phyloP scores from a whole-genome alignment of 2,329 filamentous ascomycete species.

The Penicillium sp. region DNA sequence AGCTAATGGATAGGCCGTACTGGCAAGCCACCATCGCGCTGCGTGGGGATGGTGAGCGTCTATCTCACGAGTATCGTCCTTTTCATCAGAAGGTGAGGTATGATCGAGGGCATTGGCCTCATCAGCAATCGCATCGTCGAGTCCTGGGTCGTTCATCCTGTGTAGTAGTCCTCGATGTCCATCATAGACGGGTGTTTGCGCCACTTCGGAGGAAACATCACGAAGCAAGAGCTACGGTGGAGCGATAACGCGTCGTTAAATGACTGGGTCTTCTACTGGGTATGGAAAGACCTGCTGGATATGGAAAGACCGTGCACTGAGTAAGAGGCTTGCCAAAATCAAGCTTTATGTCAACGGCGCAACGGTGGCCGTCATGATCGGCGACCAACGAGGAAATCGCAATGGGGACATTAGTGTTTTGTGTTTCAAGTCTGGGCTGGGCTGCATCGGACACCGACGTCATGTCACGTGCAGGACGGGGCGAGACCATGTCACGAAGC shows the following conservation, averaged over 20 bases:
- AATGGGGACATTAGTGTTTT: not conserved
- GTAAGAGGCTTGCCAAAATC: constrained; percentile 10
- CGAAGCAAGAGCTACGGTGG: not conserved
- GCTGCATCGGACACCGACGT: constrained; percentile 13
- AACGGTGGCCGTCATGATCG: constrained; percentile 22
- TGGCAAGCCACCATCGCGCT: constrained; percentile 63
- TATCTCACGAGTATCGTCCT: constrained; percentile 44
- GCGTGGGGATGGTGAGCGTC: constrained; percentile 28
- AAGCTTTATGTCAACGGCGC: constrained; percentile 21
- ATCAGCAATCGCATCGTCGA: constrained; percentile 54
- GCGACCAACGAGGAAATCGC: not conserved
- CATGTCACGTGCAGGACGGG: constrained; percentile 23
- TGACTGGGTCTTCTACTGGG: not conserved
- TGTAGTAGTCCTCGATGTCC: not conserved
- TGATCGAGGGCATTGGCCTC: constrained; percentile 51
- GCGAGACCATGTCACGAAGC: not conserved
- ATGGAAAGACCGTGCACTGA: constrained; percentile 5
- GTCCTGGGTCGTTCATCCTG: constrained; percentile 57
- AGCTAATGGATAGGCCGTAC: constrained; percentile 61
- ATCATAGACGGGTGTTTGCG: not conserved
- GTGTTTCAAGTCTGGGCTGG: too few relatives aligned
- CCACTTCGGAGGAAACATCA: constrained; percentile 3
- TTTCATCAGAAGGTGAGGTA: constrained; percentile 37
- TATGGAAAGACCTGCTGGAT: constrained; percentile 2
- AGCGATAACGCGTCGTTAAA: constrained; percentile 11